Percentiles rank a stretch among this genome's conserved stretches.
Conservation (phyloP, 2,329 filamentous ascomycete genomes). For the Pseudonectria foliicola region DNA sequence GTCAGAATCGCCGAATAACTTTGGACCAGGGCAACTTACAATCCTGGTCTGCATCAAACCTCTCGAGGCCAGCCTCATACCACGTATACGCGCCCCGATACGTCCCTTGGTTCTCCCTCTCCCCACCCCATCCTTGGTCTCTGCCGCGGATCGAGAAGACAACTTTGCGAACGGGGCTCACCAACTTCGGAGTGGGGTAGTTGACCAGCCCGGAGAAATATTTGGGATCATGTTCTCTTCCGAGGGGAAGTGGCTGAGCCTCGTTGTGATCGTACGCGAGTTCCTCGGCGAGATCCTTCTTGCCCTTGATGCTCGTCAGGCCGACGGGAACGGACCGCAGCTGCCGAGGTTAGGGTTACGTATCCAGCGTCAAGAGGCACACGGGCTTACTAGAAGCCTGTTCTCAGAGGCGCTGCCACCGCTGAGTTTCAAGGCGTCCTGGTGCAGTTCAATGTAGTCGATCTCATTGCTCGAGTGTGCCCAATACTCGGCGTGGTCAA, state of each 20-base stretch:
- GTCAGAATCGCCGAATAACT: background rate
- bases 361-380: background rate
- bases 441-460: slow-evolving; percentile 19
- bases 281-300: slow-evolving; percentile 20
- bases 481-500: slow-evolving; percentile 59
- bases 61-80: slow-evolving; percentile 57
- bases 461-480: slow-evolving; percentile 36
- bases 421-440: slow-evolving; percentile 13
- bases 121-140: slow-evolving; percentile 52
- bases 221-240: slow-evolving; percentile 18
- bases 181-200: slow-evolving; percentile 33
- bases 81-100: slow-evolving; percentile 50
- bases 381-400: slow-evolving; percentile 26
- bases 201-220: slow-evolving; percentile 29
- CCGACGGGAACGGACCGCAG: slow-evolving; percentile 33
- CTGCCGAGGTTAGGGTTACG: slow-evolving; percentile 10
- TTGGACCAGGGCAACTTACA: slow-evolving; percentile 16
- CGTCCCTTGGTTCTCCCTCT: slow-evolving; percentile 24
- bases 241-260: slow-evolving; percentile 20
- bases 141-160: slow-evolving; percentile 50
- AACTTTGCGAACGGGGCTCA: slow-evolving; percentile 50
- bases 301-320: slow-evolving; percentile 21
- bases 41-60: slow-evolving; percentile 34
- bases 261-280: slow-evolving; percentile 24
- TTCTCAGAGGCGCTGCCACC: slow-evolving; percentile 22